Evolutionary conservation across 345 rosid species (phyloP).

Genomic region (Camelina hispida): DNA sequence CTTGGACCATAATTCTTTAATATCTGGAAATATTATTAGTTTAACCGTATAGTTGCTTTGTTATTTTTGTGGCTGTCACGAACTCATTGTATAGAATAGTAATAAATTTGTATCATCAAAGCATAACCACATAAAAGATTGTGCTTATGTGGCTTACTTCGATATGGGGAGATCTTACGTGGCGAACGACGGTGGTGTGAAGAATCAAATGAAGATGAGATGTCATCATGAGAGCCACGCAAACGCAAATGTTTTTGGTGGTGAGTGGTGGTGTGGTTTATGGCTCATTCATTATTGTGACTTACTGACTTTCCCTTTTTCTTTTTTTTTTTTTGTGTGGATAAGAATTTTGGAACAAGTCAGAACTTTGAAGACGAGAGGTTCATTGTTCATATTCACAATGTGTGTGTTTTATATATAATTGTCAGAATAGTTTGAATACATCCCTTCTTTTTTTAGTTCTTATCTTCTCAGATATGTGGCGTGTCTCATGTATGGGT

Average conservation of each 20-base stretch:
- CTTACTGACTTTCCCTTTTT: neutral
- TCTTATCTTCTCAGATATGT: conserved; percentile 8
- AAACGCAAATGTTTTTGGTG: conserved; percentile 1
- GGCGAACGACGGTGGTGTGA: conserved; percentile 30
- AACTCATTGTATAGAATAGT: neutral
- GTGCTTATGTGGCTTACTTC: conserved; percentile 30
- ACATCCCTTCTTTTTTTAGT: neutral
- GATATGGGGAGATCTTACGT: conserved; percentile 31
- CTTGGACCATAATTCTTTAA: conserved; percentile 7
- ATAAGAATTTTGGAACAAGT: conserved; percentile 36
- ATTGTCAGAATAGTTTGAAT: conserved; percentile 11
- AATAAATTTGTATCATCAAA: neutral
- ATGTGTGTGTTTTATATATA: neutral
- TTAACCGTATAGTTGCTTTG: neutral
- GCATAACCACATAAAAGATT: conserved; percentile 15
- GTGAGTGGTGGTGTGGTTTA: conserved; percentile 13
- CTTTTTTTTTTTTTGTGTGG: conserved; percentile 8
- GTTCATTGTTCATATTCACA: neutral
- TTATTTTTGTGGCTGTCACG: conserved; percentile 4
- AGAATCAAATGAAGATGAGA: conserved; percentile 44
- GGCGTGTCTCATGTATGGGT: conserved; percentile 15
- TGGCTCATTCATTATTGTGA: neutral
- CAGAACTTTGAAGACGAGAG: conserved; percentile 17
- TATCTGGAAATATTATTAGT: neutral
- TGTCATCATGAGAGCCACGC: conserved; percentile 41